Conservation (phyloP, 2,329 filamentous ascomycete genomes). For the Sodiomyces alkalinus region DNA sequence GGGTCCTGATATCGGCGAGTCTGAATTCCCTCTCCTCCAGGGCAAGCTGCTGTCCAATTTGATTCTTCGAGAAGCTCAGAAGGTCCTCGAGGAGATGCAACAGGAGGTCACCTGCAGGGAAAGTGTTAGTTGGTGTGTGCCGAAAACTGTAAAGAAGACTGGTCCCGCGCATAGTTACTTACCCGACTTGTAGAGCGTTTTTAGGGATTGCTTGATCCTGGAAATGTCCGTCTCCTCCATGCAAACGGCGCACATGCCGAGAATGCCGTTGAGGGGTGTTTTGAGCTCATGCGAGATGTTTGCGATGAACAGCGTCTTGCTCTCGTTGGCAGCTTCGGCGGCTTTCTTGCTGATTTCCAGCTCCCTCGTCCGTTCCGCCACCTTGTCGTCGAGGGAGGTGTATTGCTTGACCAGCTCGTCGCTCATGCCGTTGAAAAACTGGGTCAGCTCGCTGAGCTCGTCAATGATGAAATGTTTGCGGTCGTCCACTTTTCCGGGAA, state of each 20-base stretch:
- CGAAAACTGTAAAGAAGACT: background rate
- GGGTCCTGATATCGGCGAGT: constrained; percentile 67
- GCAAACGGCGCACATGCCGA: constrained; percentile 86
- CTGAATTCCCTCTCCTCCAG: constrained; percentile 78
- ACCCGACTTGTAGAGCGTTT: constrained; percentile 76
- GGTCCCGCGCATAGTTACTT: too few species aligned
- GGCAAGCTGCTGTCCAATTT: constrained; percentile 70
- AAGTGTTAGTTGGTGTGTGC: constrained; percentile 3
- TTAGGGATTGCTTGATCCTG: constrained; percentile 68
- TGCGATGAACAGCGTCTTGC: constrained; percentile 93
- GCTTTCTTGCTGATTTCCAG: constrained; percentile 82
- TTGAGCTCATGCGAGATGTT: constrained; percentile 84
- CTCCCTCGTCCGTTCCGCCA: constrained; percentile 67
- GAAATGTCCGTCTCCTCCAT: constrained; percentile 77
- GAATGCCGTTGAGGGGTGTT: constrained; percentile 86
- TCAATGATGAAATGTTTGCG: constrained; percentile 64
- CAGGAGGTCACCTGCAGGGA: constrained; percentile 54
- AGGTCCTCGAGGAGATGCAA: constrained; percentile 80
- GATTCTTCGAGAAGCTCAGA: constrained; percentile 87
- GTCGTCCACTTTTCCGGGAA: constrained; percentile 69
- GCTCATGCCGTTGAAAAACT: constrained; percentile 86
- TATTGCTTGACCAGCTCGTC: constrained; percentile 84
- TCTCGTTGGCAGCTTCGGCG: constrained; percentile 88
- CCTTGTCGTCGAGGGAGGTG: constrained; percentile 67
- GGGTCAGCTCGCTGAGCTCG: constrained; percentile 69